A percentile compares a stretch with the other conserved stretches of the same genome.
Conservation (phyloP, 208 protist species). For the Wallacemonas collosoma region DNA sequence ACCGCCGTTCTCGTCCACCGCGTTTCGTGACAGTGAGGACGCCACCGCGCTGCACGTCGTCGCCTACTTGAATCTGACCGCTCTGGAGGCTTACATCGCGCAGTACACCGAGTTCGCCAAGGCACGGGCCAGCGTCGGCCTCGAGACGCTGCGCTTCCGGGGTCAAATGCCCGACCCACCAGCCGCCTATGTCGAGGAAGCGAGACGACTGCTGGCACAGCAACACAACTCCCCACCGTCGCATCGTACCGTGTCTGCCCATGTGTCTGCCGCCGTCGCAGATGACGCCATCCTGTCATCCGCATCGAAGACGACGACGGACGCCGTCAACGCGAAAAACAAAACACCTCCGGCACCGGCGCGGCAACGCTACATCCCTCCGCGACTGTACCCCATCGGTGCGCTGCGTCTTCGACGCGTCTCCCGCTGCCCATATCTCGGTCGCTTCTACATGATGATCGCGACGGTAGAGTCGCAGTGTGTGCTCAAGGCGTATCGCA, state of each 20-base stretch:
- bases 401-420: slow-evolving; percentile 36
- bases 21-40: slow-evolving; percentile 35
- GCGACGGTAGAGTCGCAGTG: slow-evolving; percentile 50
- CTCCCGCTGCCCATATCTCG: slow-evolving; percentile 24
- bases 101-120: slow-evolving; percentile 24
- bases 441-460: slow-evolving; percentile 34
- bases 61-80: slow-evolving; percentile 43
- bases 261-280: slow-evolving; percentile 9
- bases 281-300: background rate
- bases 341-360: background rate
- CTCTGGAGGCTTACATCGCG: slow-evolving; percentile 27
- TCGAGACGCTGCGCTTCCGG: slow-evolving; percentile 23
- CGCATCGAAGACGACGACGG: background rate
- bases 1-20: slow-evolving; percentile 13
- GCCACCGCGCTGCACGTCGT: slow-evolving; percentile 45
- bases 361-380: slow-evolving; percentile 21
- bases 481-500: slow-evolving; percentile 32
- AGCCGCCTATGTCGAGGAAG: slow-evolving; percentile 7
- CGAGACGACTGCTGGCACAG: background rate
- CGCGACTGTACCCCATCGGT: slow-evolving; percentile 27
- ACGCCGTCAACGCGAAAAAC: background rate
- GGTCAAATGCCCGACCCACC: slow-evolving; percentile 8
- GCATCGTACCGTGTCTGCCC: background rate
- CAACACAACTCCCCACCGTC: background rate
- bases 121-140: slow-evolving; percentile 26